Evolutionary conservation across 495 filamentous ascomycete species (phyloP).

Genomic region (Chaetomium fimeti): DNA sequence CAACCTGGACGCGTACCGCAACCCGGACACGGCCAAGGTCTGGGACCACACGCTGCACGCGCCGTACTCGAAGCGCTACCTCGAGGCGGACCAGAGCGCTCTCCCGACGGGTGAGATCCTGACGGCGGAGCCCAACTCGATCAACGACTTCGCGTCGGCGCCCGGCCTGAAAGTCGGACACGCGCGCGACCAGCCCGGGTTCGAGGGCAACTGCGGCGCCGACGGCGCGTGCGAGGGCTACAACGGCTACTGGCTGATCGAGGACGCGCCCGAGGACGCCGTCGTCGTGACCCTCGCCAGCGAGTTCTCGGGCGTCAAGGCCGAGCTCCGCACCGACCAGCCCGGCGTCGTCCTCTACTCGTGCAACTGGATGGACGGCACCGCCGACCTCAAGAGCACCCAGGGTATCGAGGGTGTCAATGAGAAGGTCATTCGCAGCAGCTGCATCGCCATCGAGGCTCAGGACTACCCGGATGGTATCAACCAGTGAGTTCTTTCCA

Average conservation of each 20-base stretch:
- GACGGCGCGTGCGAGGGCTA: conserved; percentile 69
- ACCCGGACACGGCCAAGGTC: conserved; percentile 57
- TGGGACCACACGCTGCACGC: conserved; percentile 70
- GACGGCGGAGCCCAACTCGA: conserved; percentile 53
- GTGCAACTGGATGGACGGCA: conserved; percentile 70
- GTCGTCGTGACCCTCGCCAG: conserved; percentile 59
- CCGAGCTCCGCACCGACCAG: conserved; percentile 70
- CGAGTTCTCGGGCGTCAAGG: conserved; percentile 61
- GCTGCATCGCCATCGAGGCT: conserved; percentile 61
- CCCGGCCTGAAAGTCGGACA: conserved; percentile 63
- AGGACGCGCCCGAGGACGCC: conserved; percentile 58
- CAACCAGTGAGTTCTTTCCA: conserved; percentile 55
- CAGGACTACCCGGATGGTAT: conserved; percentile 75
- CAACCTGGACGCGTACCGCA: conserved; percentile 76
- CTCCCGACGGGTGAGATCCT: conserved; percentile 71
- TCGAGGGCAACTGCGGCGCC: conserved; percentile 65
- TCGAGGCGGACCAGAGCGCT: conserved; percentile 65
- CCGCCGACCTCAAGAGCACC: conserved; percentile 55
- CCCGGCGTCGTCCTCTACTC: conserved; percentile 68
- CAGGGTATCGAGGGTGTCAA: conserved; percentile 57
- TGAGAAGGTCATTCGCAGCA: conserved; percentile 53
- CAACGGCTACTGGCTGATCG: conserved; percentile 73
- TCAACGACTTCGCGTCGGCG: conserved; percentile 68
- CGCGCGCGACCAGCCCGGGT: conserved; percentile 54
- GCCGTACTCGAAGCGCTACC: conserved; percentile 67